phyloP scores from a whole-genome alignment of 305 asterid species.

The Plantago lanceolata region DNA sequence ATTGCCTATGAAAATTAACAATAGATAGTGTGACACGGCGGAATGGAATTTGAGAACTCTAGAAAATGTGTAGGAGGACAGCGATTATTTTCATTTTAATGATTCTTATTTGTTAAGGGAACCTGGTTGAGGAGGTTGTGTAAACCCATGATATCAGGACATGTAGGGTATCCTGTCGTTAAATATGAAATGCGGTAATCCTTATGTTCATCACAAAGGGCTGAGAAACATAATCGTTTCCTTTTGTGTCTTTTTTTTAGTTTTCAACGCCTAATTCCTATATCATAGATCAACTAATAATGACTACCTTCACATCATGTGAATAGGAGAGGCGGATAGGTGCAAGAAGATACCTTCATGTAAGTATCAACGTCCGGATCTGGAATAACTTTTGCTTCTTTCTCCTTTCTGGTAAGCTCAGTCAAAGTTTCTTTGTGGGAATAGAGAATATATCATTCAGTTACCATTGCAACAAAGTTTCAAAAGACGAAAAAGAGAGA shows the following conservation, averaged over 20 bases:
- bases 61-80: background rate
- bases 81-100: background rate
- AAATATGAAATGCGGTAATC: too few species aligned
- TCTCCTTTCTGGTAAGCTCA: slow-evolving; percentile 22
- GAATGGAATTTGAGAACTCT: background rate
- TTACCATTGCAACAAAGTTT: background rate
- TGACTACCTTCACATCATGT: background rate
- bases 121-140: too few species aligned
- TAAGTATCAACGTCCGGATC: slow-evolving; percentile 33
- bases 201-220: too few species aligned
- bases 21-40: background rate
- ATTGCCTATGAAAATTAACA: slow-evolving; percentile 40
- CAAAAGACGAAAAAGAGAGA: background rate
- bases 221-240: too few species aligned
- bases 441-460: background rate
- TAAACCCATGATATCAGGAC: too few species aligned
- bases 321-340: background rate
- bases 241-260: too few species aligned
- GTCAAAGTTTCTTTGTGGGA: slow-evolving; percentile 30
- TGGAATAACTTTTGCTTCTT: slow-evolving; percentile 28
- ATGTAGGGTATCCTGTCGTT: too few species aligned
- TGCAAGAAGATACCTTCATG: slow-evolving; percentile 45
- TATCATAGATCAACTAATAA: too few species aligned
- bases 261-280: too few species aligned
- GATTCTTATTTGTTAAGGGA: background rate